Base-by-base conservation (phyloP, 208 protist genomes). In the Histomonas meleagridis region DNA sequence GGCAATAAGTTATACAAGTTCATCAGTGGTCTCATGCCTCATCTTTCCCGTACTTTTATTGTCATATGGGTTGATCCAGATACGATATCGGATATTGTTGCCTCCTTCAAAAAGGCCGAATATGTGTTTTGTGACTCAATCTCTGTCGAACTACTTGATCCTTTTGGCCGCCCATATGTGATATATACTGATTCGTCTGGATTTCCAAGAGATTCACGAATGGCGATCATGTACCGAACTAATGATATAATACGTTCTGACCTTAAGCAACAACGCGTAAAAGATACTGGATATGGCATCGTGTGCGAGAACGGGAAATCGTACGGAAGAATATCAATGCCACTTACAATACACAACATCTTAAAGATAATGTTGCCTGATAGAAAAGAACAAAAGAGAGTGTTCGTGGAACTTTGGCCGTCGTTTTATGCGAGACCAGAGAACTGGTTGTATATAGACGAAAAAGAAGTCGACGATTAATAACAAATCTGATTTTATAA, bases 341-440 rank as follows among this genome's bases (percentile, higher is more conserved):
- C 76, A 46, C 18, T 86, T 14, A 18, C 26, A 18, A n/a, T 46
- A 14, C 76, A 86, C 28, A 16, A 86, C 51, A 86, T 86, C 32
- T 38, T 86, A 12, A 46, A 86, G 38, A 86, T 46, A 12, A 86
- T 86, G 76, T 46, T 86, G 51, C 76, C 76, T 51, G 40, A 86
- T 43, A 46, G n/a, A n/a, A 32, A 32, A n/a, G 55, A 48, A 18
- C 43, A 55, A 18, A 43, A 48, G 14, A 40, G 76, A 12, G 28
- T 40, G 4, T 86, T 86, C 32, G 76, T 86, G 1, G 76, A 86
- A 49, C 76, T 86, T n/a, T 86, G 76, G 76, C 76, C 76, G 38
- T 86, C 76, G 28, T 51, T 46, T 32, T 86, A 32, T 38, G 32
- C 46, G 3, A 86, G 76, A 43, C 23, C 46, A 86, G 28, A 18